A percentile compares a stretch with the other conserved stretches of the same genome.
Conservation (phyloP, 805 yeast species). For the Pichia nakasei region DNA sequence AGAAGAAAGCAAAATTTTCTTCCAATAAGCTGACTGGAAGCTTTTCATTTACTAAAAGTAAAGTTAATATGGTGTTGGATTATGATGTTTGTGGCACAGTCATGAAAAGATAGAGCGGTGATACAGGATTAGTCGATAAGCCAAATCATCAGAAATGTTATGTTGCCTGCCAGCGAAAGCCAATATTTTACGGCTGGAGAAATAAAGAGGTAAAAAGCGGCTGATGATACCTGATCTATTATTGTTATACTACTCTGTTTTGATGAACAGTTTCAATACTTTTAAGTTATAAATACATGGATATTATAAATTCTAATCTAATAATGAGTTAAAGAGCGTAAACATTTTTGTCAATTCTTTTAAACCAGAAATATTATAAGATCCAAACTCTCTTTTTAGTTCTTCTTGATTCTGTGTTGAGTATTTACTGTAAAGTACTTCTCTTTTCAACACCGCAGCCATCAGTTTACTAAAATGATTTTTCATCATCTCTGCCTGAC, state of each 20-base stretch:
- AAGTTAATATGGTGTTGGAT: neutral
- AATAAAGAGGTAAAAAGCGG: too few species aligned
- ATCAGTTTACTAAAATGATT: conserved; percentile 44
- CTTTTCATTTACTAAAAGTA: neutral
- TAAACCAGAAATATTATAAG: conserved; percentile 13
- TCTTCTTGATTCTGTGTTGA: conserved; percentile 4
- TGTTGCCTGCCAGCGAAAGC: too few species aligned
- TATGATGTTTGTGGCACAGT: too few species aligned
- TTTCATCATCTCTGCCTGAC: conserved; percentile 44
- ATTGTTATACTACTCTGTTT: too few species aligned
- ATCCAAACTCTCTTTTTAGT: neutral
- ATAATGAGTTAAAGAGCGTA: conserved; percentile 23
- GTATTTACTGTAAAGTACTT: conserved; percentile 13
- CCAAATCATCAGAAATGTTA: too few species aligned
- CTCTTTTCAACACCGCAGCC: conserved; percentile 38
- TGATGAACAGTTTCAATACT: too few species aligned
- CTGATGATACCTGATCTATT: too few species aligned
- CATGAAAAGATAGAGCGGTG: too few species aligned
- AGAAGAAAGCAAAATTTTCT: conserved; percentile 15
- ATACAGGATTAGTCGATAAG: too few species aligned
- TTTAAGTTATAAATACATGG: too few species aligned
- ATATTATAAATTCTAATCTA: conserved; percentile 1
- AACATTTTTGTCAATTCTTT: conserved; percentile 21
- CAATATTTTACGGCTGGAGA: too few species aligned
- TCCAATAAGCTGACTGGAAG: conserved; percentile 15